These are phyloP conservation scores for Calonectria crousiana DNA, from an alignment of 2,329 filamentous ascomycete species.

Conservation along the genomic window DNA sequence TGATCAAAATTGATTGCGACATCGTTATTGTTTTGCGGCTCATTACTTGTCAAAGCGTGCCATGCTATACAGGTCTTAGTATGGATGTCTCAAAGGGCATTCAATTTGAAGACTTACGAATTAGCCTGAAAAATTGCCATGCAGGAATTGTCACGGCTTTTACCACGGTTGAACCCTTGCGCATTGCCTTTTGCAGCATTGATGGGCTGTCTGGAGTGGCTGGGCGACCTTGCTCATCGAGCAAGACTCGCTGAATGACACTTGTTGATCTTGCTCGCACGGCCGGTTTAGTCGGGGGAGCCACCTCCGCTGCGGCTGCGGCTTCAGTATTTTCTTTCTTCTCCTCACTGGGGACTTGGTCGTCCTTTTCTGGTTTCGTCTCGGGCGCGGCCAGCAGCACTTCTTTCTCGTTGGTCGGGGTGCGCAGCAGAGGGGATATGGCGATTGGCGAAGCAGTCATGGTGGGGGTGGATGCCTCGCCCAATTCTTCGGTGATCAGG, in stretches of 20 bases:
- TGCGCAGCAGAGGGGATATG: conserved; percentile 40
- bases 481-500: conserved; percentile 49
- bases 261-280: conserved; percentile 66
- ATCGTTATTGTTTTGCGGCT: conserved; percentile 76
- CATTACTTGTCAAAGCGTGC: conserved; percentile 74
- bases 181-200: conserved; percentile 57
- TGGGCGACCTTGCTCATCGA: conserved; percentile 63
- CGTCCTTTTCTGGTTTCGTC: conserved; percentile 1
- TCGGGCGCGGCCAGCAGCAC: conserved; percentile 7
- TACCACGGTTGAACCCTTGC: conserved; percentile 62
- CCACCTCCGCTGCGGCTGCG: not conserved
- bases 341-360: not conserved
- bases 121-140: conserved; percentile 96
- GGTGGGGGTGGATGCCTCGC: conserved; percentile 47
- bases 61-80: conserved; percentile 73
- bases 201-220: conserved; percentile 56
- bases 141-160: conserved; percentile 96
- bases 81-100: not conserved
- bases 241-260: conserved; percentile 70
- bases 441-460: conserved; percentile 50
- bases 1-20: conserved; percentile 90
- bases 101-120: conserved; percentile 71
- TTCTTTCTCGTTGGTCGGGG: conserved; percentile 32
- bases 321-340: not conserved
- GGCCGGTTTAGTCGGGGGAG: conserved; percentile 46